phyloP scores from a whole-genome alignment of 306 rosid genomes.

The Gastrolobium bilobum region DNA sequence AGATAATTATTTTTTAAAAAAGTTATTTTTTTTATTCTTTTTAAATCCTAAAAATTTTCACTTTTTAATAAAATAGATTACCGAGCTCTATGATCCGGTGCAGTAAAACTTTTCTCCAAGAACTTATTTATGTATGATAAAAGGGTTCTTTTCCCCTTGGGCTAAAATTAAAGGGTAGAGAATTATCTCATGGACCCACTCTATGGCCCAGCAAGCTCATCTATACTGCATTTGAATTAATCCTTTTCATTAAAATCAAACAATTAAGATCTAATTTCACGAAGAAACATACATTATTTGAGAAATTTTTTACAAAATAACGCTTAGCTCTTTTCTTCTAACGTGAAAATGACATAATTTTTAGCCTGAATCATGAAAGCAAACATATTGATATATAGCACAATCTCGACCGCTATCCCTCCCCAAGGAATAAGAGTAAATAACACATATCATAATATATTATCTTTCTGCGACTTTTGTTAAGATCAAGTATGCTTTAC shows the following conservation, averaged over 20 bases:
- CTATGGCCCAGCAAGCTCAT: neutral
- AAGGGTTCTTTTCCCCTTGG: conserved; percentile 55
- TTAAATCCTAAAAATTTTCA: no score
- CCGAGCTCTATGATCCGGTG: no score
- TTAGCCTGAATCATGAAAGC: neutral
- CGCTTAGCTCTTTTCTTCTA: no score
- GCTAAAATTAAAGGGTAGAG: neutral
- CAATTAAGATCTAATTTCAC: neutral
- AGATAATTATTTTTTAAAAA: no score
- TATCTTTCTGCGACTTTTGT: no score
- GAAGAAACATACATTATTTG: neutral
- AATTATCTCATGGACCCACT: conserved; percentile 36
- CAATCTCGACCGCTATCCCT: neutral
- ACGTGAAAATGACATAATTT: neutral
- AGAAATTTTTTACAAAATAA: neutral
- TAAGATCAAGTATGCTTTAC: no score
- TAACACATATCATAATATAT: no score
- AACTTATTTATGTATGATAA: conserved; percentile 49
- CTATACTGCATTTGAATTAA: neutral
- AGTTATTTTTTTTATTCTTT: no score
- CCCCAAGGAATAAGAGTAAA: neutral
- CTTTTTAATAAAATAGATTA: no score
- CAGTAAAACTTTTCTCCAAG: no score
- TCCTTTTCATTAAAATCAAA: neutral
- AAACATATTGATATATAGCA: neutral